These are phyloP conservation scores for Cladosporium oxysporum DNA, from an alignment of 2,329 filamentous ascomycete species.

Conservation along the genomic window DNA sequence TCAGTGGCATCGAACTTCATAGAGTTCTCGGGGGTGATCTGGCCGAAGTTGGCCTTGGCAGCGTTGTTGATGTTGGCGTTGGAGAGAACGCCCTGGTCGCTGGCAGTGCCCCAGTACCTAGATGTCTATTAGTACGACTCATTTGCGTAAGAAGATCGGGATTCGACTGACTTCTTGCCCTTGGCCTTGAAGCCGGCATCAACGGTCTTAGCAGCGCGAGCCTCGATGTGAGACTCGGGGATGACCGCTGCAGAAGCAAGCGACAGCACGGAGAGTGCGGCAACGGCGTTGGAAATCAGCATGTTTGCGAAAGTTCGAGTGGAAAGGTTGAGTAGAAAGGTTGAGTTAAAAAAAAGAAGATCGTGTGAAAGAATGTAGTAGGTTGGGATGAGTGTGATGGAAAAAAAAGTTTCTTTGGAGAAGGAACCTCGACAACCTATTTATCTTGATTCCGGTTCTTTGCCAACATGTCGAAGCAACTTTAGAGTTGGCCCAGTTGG, in stretches of 20 bases:
- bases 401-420: background rate
- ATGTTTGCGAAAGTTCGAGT: slow-evolving; percentile 4
- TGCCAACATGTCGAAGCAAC: background rate
- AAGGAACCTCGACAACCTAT: background rate
- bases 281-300: slow-evolving; percentile 17
- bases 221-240: slow-evolving; percentile 16
- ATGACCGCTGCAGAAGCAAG: slow-evolving; percentile 19
- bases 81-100: slow-evolving; percentile 57
- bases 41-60: slow-evolving; percentile 63
- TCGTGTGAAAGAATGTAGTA: background rate
- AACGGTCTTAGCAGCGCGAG: slow-evolving; percentile 44
- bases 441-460: background rate
- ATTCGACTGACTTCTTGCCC: slow-evolving; percentile 54
- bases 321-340: background rate
- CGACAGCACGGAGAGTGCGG: slow-evolving; percentile 17
- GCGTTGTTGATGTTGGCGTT: slow-evolving; percentile 55
- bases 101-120: slow-evolving; percentile 60
- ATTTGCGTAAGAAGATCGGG: background rate
- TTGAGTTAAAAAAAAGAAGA: background rate
- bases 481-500: background rate
- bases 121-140: background rate
- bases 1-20: slow-evolving; percentile 69
- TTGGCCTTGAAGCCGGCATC: slow-evolving; percentile 60
- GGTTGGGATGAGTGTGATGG: background rate
- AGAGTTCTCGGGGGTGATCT: slow-evolving; percentile 65